Evolutionary conservation across 345 rosid species (phyloP).

Genomic region (Viola odorata): DNA sequence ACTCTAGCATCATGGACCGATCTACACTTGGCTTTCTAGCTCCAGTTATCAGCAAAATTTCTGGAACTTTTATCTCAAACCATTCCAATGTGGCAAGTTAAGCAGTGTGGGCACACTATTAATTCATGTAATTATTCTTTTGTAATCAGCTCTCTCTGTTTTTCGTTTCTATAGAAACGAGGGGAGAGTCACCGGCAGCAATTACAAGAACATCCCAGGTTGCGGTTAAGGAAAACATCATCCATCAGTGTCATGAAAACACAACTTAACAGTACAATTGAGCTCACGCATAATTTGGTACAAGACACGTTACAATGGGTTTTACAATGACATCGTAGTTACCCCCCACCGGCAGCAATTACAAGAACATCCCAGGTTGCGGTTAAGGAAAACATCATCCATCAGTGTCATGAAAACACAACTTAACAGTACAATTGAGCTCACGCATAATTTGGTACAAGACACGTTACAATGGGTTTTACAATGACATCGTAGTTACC

Average conservation of each 20-base stretch:
- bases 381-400: neutral
- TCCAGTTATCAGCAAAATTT: too few relatives aligned
- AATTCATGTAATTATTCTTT: neutral
- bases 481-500: conserved; percentile 9
- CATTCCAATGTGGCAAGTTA: too few relatives aligned
- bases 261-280: conserved; percentile 6
- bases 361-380: conserved; percentile 5
- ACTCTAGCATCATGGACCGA: too few relatives aligned
- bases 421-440: conserved; percentile 8
- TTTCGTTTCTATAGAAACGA: neutral
- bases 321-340: conserved; percentile 17
- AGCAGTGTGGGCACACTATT: neutral
- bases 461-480: conserved; percentile 12
- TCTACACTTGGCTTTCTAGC: too few relatives aligned
- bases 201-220: conserved; percentile 3
- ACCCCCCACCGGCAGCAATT: neutral
- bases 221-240: neutral
- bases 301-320: conserved; percentile 7
- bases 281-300: conserved; percentile 10
- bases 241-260: neutral
- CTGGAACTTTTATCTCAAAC: too few relatives aligned
- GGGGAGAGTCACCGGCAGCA: neutral
- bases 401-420: neutral
- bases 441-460: conserved; percentile 6
- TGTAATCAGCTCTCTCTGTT: neutral